Conservation (phyloP, 441 rosid genomes). For the Mallotus repandus region DNA sequence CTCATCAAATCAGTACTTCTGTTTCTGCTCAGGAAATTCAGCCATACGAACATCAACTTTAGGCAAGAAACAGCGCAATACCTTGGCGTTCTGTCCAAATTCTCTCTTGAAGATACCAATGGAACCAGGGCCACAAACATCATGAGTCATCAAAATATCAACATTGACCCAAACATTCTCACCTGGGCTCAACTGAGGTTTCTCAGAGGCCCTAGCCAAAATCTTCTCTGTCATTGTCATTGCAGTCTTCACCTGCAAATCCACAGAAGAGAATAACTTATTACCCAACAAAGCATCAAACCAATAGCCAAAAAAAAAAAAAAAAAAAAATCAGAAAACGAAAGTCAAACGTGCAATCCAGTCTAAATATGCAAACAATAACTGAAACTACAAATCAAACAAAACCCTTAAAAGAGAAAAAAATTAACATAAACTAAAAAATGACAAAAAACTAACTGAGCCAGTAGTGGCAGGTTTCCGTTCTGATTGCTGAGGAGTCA, state of each 20-base stretch:
- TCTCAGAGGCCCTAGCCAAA: slow-evolving; percentile 76
- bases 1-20: background rate
- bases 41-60: background rate
- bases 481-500: slow-evolving; percentile 76
- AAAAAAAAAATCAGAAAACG: background rate
- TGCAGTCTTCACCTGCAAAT: slow-evolving; percentile 71
- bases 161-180: slow-evolving; percentile 95
- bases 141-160: slow-evolving; percentile 94
- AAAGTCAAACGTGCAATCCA: background rate
- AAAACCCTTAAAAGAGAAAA: background rate
- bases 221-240: slow-evolving; percentile 98
- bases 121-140: slow-evolving; percentile 95
- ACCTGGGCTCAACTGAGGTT: slow-evolving; percentile 69
- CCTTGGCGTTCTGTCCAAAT: slow-evolving; percentile 89
- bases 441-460: slow-evolving; percentile 48
- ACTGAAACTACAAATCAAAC: background rate
- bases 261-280: slow-evolving; percentile 2
- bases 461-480: slow-evolving; percentile 77
- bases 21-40: background rate
- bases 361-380: background rate
- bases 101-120: slow-evolving; percentile 86
- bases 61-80: slow-evolving; percentile 17
- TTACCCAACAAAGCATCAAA: background rate
- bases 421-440: background rate
- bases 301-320: background rate